Conservation (phyloP, 2,329 filamentous ascomycete species). For the Beauveria australis region DNA sequence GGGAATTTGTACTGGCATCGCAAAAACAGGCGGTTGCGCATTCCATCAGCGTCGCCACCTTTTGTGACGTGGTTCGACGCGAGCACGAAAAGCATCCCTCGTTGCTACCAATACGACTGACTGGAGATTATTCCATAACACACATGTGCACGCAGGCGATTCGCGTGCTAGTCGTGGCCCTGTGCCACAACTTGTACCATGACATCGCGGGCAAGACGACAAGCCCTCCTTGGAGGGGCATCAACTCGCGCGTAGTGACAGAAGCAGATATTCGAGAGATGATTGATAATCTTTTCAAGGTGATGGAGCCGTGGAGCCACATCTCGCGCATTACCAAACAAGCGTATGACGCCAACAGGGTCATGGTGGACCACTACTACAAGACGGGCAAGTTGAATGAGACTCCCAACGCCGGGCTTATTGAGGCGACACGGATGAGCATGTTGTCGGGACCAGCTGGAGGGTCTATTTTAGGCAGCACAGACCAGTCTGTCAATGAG, state of each 20-base stretch:
- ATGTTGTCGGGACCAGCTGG: neutral
- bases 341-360: conserved; percentile 22
- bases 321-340: conserved; percentile 22
- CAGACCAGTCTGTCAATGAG: neutral
- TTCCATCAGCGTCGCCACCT: conserved; percentile 28
- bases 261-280: conserved; percentile 25
- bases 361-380: conserved; percentile 24
- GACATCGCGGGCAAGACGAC: conserved; percentile 28
- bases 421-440: conserved; percentile 5
- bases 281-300: conserved; percentile 25
- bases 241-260: conserved; percentile 19
- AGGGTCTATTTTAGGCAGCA: conserved; percentile 1
- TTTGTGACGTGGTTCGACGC: conserved; percentile 26
- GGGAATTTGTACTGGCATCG: conserved; percentile 27
- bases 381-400: conserved; percentile 20
- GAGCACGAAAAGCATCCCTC: conserved; percentile 20
- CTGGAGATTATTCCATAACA: conserved; percentile 24
- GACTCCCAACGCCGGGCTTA: neutral
- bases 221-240: conserved; percentile 26
- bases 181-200: conserved; percentile 27
- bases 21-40: conserved; percentile 33
- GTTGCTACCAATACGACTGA: conserved; percentile 19
- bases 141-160: conserved; percentile 24
- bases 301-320: conserved; percentile 25
- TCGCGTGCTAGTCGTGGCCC: conserved; percentile 26